phyloP scores from a whole-genome alignment of 176 grass and related monocot species.

The Aegilops umbellulata region DNA sequence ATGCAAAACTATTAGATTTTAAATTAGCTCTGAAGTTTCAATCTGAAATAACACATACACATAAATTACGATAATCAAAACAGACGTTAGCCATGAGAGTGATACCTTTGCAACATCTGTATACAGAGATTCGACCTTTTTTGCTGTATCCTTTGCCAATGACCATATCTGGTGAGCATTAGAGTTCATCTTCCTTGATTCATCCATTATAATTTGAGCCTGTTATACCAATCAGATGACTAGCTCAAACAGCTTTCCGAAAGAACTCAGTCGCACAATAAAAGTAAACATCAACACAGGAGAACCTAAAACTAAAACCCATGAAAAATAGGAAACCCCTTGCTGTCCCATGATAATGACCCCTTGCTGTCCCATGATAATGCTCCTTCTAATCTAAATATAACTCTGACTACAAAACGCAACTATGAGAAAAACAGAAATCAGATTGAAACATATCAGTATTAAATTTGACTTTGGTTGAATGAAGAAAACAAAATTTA shows the following conservation, averaged over 20 bases:
- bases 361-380: not conserved
- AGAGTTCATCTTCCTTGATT: conserved; percentile 20
- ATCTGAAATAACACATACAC: not conserved
- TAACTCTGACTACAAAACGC: not conserved
- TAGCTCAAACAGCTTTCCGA: not conserved
- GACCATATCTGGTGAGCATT: conserved; percentile 26
- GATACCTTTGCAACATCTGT: conserved; percentile 38
- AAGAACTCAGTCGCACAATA: not conserved
- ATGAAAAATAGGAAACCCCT: not conserved
- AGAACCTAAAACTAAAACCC: not conserved
- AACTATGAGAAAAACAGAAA: not conserved
- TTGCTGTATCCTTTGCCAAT: conserved; percentile 38
- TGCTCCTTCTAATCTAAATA: no score
- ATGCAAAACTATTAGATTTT: not conserved
- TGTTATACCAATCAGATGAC: conserved; percentile 9
- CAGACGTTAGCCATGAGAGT: not conserved
- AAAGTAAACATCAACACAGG: not conserved
- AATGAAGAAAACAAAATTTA: not conserved
- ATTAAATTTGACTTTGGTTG: not conserved
- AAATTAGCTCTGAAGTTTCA: not conserved
- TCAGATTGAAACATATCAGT: not conserved
- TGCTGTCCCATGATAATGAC: not conserved
- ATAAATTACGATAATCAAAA: not conserved
- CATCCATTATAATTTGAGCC: conserved; percentile 37
- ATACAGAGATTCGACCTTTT: conserved; percentile 37